Percentiles rank a stretch among this genome's conserved stretches.
Conservation (phyloP, 176 grass and related monocot genomes). For the Guadua angustifolia region DNA sequence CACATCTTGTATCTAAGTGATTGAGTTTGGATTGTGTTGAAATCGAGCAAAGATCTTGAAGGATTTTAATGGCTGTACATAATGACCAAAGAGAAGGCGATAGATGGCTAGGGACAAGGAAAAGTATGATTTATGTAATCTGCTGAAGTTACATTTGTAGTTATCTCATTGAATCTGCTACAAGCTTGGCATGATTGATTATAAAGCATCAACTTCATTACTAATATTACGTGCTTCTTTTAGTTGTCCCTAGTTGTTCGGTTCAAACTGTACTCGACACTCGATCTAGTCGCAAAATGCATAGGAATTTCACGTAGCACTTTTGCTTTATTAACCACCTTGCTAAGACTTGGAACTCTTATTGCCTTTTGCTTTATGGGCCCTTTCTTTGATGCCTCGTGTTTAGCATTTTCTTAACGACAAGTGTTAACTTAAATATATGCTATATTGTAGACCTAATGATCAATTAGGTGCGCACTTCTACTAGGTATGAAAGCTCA, state of each 20-base stretch:
- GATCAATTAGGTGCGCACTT: too few relatives aligned
- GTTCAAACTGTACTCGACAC: neutral
- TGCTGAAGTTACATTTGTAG: constrained; percentile 25
- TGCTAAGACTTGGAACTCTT: constrained; percentile 46
- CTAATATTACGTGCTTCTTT: constrained; percentile 19
- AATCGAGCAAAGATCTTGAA: constrained; percentile 33
- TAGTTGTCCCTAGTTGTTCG: too few relatives aligned
- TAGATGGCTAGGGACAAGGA: constrained; percentile 20
- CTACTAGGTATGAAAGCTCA: too few relatives aligned
- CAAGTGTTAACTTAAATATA: constrained; percentile 59
- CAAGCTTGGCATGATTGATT: neutral
- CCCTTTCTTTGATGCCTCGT: constrained; percentile 55
- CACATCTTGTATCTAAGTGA: constrained; percentile 15
- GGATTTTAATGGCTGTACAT: constrained; percentile 37
- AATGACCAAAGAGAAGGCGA: constrained; percentile 25
- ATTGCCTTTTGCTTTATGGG: constrained; percentile 42
- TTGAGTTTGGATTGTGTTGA: constrained; percentile 3
- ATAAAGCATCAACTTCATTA: constrained; percentile 16
- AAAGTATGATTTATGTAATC: constrained; percentile 38
- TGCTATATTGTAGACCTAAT: constrained; percentile 65
- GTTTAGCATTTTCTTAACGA: constrained; percentile 53
- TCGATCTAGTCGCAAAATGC: constrained; percentile 31
- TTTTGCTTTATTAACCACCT: constrained; percentile 41
- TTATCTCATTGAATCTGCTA: neutral
- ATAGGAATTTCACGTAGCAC: constrained; percentile 38